These are phyloP conservation scores for Mucor indicus DNA, from an alignment of 371 early-diverging fungal genomes.

Conservation along the genomic window DNA sequence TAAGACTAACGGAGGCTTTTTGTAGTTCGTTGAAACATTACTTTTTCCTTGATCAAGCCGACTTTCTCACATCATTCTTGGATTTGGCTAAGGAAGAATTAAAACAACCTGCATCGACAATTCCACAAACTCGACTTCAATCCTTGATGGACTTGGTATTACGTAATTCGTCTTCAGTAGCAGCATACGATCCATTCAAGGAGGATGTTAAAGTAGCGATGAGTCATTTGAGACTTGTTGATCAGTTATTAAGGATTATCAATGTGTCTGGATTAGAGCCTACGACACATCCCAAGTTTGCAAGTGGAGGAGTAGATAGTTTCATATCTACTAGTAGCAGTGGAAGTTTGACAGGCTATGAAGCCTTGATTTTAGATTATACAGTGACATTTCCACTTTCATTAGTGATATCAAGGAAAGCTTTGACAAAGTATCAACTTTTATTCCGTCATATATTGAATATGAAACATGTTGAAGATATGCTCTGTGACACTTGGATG, in stretches of 20 bases:
- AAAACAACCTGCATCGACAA: constrained; percentile 61
- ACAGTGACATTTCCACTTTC: constrained; percentile 85
- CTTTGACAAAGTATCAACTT: constrained; percentile 87
- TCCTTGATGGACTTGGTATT: constrained; percentile 85
- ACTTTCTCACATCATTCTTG: constrained; percentile 90
- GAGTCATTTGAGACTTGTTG: constrained; percentile 59
- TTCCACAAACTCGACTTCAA: constrained; percentile 72
- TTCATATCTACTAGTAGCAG: not conserved
- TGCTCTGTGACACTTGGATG: constrained; percentile 73
- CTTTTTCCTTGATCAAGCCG: constrained; percentile 89
- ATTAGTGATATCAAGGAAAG: constrained; percentile 78
- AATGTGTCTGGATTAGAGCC: constrained; percentile 45
- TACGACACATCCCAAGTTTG: not conserved
- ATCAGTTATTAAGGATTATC: constrained; percentile 69
- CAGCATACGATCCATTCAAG: constrained; percentile 79
- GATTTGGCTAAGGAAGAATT: constrained; percentile 81
- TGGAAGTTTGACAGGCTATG: constrained; percentile 56
- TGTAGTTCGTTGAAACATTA: constrained; percentile 88
- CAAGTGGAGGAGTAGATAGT: not conserved
- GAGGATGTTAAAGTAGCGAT: constrained; percentile 80
- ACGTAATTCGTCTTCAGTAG: constrained; percentile 81
- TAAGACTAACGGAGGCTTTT: not conserved
- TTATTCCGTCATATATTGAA: constrained; percentile 86
- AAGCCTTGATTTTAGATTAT: constrained; percentile 75
- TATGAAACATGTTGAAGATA: constrained; percentile 83